phyloP scores from a whole-genome alignment of 805 yeast species.

The Candida anglica region DNA sequence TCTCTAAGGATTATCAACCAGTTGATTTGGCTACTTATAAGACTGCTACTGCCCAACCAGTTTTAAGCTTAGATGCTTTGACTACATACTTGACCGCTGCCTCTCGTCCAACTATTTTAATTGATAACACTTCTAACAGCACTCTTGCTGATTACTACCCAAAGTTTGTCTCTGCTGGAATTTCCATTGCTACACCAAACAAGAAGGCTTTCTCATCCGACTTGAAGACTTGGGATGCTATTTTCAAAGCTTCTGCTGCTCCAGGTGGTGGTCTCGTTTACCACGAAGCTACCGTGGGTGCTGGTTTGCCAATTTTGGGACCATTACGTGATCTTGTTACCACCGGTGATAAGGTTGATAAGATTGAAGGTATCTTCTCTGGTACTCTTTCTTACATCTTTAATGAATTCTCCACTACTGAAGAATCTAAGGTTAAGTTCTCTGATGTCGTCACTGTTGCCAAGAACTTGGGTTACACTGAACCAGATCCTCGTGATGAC shows the following conservation, averaged over 20 bases:
- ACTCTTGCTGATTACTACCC: slow-evolving; percentile 76
- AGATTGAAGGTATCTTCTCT: slow-evolving; percentile 93
- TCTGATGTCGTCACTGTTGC: slow-evolving; percentile 89
- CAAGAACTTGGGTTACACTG: slow-evolving; percentile 90
- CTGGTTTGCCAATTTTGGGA: slow-evolving; percentile 92
- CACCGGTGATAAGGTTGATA: slow-evolving; percentile 90
- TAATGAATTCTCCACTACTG: slow-evolving; percentile 81
- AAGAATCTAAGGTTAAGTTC: slow-evolving; percentile 62
- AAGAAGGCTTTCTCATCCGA: slow-evolving; percentile 93
- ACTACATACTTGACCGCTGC: slow-evolving; percentile 61
- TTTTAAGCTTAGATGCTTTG: slow-evolving; percentile 56
- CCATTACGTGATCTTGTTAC: slow-evolving; percentile 82
- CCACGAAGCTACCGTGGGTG: slow-evolving; percentile 99
- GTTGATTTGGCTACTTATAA: slow-evolving; percentile 62
- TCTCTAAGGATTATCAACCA: slow-evolving; percentile 67
- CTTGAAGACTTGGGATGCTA: slow-evolving; percentile 68
- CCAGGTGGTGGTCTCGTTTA: slow-evolving; percentile 71
- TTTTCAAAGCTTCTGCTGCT: slow-evolving; percentile 53
- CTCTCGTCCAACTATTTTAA: slow-evolving; percentile 72
- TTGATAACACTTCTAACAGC: slow-evolving; percentile 92
- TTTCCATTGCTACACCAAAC: slow-evolving; percentile 96
- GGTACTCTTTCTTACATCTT: slow-evolving; percentile 95
- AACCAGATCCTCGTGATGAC: slow-evolving; percentile 99
- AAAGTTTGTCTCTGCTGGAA: slow-evolving; percentile 64
- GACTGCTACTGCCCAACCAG: slow-evolving; percentile 43